A percentile compares a stretch with the other conserved stretches of the same genome.
Conservation (phyloP, 371 early-diverging fungal species). For the Capillidium heterosporum region DNA sequence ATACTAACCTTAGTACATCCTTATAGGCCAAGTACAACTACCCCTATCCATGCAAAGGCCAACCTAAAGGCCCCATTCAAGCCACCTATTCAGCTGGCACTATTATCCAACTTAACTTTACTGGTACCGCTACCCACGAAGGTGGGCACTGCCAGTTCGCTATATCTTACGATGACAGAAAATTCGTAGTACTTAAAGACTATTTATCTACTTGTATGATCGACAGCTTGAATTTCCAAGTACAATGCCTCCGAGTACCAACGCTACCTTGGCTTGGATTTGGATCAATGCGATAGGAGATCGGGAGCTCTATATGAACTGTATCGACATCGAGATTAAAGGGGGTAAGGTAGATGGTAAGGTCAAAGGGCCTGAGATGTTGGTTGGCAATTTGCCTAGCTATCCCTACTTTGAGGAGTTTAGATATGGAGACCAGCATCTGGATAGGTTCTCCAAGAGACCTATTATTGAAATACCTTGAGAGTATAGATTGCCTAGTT, state of each 20-base stretch:
- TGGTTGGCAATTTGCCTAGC: slow-evolving; percentile 18
- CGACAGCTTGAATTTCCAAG: not conserved
- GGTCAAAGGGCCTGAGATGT: slow-evolving; percentile 18
- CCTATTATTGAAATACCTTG: no score
- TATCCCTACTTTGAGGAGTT: not conserved
- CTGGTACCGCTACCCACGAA: not conserved
- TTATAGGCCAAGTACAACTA: not conserved
- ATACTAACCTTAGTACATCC: not conserved
- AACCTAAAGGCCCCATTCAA: not conserved
- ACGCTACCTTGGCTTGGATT: not conserved
- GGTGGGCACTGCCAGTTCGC: slow-evolving; percentile 9
- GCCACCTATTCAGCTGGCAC: not conserved
- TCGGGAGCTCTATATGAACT: slow-evolving; percentile 38
- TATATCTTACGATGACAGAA: slow-evolving; percentile 5
- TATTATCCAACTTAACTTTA: not conserved
- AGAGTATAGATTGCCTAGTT: no score
- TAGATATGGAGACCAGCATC: not conserved
- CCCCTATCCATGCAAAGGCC: not conserved
- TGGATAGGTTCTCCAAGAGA: no score
- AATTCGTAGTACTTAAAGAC: slow-evolving; percentile 6
- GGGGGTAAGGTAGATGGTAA: slow-evolving; percentile 9
- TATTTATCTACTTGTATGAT: not conserved
- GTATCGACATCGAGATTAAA: slow-evolving; percentile 25
- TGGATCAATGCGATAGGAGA: slow-evolving; percentile 10
- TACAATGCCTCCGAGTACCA: not conserved